Conservation (phyloP, 345 rosid genomes). For the Hypericum androsaemum region DNA sequence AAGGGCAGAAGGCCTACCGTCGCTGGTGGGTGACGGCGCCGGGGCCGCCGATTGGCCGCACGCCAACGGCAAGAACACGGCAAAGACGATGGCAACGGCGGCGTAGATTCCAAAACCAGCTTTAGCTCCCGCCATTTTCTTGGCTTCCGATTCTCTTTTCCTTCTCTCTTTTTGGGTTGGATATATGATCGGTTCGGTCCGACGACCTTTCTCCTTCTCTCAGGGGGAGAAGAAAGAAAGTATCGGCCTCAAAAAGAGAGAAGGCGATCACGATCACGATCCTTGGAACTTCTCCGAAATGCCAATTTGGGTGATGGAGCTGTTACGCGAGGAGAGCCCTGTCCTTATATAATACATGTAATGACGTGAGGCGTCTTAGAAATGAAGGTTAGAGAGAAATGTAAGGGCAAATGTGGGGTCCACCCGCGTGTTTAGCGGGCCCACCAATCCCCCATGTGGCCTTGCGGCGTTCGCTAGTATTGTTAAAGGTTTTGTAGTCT, state of each 20-base stretch:
- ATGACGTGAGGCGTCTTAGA: too few species aligned
- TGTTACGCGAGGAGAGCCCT: too few species aligned
- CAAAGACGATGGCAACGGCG: not conserved
- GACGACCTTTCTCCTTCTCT: too few species aligned
- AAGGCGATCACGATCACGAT: too few species aligned
- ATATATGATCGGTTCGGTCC: too few species aligned
- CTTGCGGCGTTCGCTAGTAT: not conserved
- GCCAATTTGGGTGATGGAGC: too few species aligned
- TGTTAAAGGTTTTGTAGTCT: too few species aligned
- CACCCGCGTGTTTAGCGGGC: slow-evolving; percentile 13
- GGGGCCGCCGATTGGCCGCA: slow-evolving; percentile 12
- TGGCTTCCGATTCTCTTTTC: not conserved
- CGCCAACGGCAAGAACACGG: slow-evolving; percentile 8
- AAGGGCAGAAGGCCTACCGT: not conserved
- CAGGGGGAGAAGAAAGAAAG: too few species aligned
- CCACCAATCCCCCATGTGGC: slow-evolving; percentile 6
- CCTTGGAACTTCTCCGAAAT: too few species aligned
- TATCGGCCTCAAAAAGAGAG: too few species aligned
- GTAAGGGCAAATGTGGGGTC: slow-evolving; percentile 8
- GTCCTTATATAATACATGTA: too few species aligned
- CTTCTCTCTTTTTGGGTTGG: slow-evolving; percentile 11
- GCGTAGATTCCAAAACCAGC: not conserved
- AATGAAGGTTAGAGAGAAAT: too few species aligned
- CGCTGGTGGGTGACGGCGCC: slow-evolving; percentile 19
- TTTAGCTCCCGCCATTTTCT: slow-evolving; percentile 4